A percentile compares a stretch with the other conserved stretches of the same genome.
Conservation (phyloP, 2,329 filamentous ascomycete genomes). For the Mycosphaerella sp. region DNA sequence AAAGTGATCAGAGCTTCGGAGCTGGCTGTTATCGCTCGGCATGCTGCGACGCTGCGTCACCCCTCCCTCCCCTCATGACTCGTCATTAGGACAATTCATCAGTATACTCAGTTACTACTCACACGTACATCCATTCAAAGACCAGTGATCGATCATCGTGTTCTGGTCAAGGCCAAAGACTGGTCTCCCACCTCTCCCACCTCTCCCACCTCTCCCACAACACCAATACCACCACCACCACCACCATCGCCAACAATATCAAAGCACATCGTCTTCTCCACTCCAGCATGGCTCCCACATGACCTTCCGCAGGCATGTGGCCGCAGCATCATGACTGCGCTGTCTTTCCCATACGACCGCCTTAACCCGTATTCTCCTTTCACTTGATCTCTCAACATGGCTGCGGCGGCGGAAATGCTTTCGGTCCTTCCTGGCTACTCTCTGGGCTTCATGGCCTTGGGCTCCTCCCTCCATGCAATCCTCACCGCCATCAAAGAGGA, state of each 20-base stretch:
- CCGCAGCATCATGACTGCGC: constrained; percentile 7
- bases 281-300: constrained; percentile 8
- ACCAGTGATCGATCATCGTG: no score
- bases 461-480: constrained; percentile 84
- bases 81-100: no score
- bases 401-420: constrained; percentile 13
- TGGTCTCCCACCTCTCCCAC: background rate
- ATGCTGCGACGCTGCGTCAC: background rate
- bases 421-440: constrained; percentile 26
- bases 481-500: constrained; percentile 83
- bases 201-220: background rate
- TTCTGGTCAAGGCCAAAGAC: no score
- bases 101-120: no score
- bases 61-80: background rate
- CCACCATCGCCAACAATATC: background rate
- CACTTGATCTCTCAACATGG: constrained; percentile 1
- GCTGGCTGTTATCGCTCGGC: background rate
- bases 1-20: background rate
- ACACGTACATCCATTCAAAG: no score
- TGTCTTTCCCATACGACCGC: background rate
- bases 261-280: background rate
- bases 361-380: background rate
- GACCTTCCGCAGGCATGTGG: constrained; percentile 5
- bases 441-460: constrained; percentile 60
- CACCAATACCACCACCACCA: background rate